Evolutionary conservation across 1,284 basidiomycete genomes (phyloP), one percentile per base, ranked within the genome.

Genomic region (Calocybe gambosa): DNA sequence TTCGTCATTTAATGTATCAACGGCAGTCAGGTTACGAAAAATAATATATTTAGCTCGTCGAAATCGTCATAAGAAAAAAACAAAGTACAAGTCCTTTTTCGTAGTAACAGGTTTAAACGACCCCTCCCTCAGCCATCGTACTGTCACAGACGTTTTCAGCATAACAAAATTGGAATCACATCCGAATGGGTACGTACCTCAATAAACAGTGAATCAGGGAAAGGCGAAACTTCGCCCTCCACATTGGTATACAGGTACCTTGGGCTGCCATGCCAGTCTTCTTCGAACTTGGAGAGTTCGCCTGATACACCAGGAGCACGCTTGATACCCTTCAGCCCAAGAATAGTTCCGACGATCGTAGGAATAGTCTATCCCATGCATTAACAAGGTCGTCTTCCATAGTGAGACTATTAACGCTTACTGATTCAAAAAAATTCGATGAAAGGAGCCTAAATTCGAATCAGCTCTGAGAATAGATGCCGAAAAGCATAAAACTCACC

Each of bases 261-360:
- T 20, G 53, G 50, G 6, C 52, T 55, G 2, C 62, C 66, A 47
- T 67, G 58, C 47, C 55, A 61, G 4, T 55, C 45, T 50, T 70
- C 69, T 7, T 51, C 54, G 50, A 70, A 71, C 63, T 60, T 60
- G 13, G 66, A 66, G 43, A 82, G 65, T 12, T 53, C 48, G 28
- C 80, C 80, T 12, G 74, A 70, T 4, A 53, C 49, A 1, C 72
- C 73, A 19, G 72, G 64, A 2, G 65, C 74, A 18, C 74, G 64
- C 45, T 64, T 60, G 20, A 84, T 34, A 35, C 71, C 64, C 45
- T 68, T 68, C 38, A 80, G 62, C 18, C 60, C 61, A 50, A 85
- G 74, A 25, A 83, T 70, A 12, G 65, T 62, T 3, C 68, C 67
- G 13, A 82, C 61, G 12, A 80, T 66, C 19, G 60, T 55, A 5